These are phyloP conservation scores for Schizophyllum commune DNA, from an alignment of 1,284 basidiomycete genomes.

Conservation along the genomic window DNA sequence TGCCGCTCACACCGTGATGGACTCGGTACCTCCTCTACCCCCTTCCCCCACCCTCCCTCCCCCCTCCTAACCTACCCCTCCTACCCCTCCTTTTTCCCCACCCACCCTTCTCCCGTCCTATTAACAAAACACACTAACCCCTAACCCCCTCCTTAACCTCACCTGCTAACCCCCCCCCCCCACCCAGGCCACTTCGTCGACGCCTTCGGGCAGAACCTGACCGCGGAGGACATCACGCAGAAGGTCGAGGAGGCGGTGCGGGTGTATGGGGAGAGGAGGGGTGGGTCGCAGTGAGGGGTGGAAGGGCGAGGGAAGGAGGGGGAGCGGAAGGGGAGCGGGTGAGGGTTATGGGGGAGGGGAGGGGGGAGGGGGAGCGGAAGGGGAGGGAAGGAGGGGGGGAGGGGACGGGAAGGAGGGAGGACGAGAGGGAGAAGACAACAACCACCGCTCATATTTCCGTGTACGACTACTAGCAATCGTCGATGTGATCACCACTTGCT, in stretches of 20 bases:
- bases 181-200: slow-evolving; percentile 64
- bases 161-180: too few species aligned
- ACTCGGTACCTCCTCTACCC: too few species aligned
- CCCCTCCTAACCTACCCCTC: too few species aligned
- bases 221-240: slow-evolving; percentile 61
- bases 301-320: not conserved
- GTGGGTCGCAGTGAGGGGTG: not conserved
- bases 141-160: too few species aligned
- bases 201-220: slow-evolving; percentile 86
- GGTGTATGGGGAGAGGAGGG: not conserved
- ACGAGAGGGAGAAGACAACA: not conserved
- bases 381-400: not conserved
- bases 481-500: too few species aligned
- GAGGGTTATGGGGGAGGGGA: not conserved
- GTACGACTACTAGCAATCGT: too few species aligned
- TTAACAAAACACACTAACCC: not conserved
- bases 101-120: not conserved
- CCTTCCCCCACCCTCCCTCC: not conserved
- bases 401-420: not conserved
- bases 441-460: not conserved
- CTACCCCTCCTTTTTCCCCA: not conserved
- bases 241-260: slow-evolving; percentile 50
- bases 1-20: too few species aligned
- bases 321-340: not conserved
- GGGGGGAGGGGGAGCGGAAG: not conserved